Evolutionary conservation across 2,329 filamentous ascomycete species (phyloP).

Genomic region (Emericellopsis atlantica): DNA sequence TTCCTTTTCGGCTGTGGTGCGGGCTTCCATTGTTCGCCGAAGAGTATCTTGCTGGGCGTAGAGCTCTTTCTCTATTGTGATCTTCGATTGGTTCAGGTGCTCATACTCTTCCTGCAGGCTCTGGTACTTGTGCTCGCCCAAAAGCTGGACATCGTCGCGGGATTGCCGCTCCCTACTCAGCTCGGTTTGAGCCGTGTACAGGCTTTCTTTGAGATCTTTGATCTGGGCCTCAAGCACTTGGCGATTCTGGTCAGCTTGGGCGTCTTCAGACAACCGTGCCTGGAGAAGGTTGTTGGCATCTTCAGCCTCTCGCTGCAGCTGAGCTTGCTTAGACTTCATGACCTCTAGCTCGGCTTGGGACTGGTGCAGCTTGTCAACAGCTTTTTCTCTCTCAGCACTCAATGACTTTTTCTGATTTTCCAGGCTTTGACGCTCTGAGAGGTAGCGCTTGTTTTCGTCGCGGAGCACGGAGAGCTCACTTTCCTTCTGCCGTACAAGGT

Average conservation of each 20-base stretch:
- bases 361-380: slow-evolving; percentile 64
- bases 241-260: slow-evolving; percentile 67
- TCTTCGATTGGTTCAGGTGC: slow-evolving; percentile 82
- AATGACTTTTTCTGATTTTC: slow-evolving; percentile 68
- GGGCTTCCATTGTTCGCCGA: slow-evolving; percentile 71
- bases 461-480: slow-evolving; percentile 81
- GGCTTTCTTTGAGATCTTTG: slow-evolving; percentile 71
- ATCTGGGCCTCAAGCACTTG: slow-evolving; percentile 80
- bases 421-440: slow-evolving; percentile 65
- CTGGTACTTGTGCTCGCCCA: slow-evolving; percentile 78
- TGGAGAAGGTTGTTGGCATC: slow-evolving; percentile 82
- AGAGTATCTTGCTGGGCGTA: slow-evolving; percentile 91
- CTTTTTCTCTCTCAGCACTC: slow-evolving; percentile 63
- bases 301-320: slow-evolving; percentile 76
- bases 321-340: slow-evolving; percentile 70
- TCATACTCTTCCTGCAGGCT: slow-evolving; percentile 77
- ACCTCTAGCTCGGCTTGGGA: slow-evolving; percentile 81
- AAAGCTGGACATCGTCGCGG: slow-evolving; percentile 81
- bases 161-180: slow-evolving; percentile 87
- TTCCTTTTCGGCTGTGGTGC: slow-evolving; percentile 68
- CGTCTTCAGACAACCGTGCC: slow-evolving; percentile 80
- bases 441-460: slow-evolving; percentile 70
- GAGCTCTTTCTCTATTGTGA: slow-evolving; percentile 94
- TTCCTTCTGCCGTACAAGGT: slow-evolving; percentile 85
- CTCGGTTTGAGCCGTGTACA: slow-evolving; percentile 77